Percentiles rank a stretch among this genome's conserved stretches.
These are phyloP conservation scores for Monosporascus sp. DNA, from an alignment of 2,329 filamentous ascomycete species.

Conservation along the genomic window DNA sequence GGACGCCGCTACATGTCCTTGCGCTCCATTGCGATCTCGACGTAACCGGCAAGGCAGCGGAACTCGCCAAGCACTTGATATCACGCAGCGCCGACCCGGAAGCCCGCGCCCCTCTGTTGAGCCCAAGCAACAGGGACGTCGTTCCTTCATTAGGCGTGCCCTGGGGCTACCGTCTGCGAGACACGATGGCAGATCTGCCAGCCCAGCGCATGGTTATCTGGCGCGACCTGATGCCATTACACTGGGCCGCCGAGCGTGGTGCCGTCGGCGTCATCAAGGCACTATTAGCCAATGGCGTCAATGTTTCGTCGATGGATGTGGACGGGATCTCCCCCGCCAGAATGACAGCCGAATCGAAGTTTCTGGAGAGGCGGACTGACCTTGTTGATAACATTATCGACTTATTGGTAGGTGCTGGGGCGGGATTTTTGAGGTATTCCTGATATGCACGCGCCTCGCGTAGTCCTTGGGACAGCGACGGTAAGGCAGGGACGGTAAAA, in stretches of 20 bases:
- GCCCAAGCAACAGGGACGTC: background rate
- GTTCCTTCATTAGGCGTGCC: too few species aligned
- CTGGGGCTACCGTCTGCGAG: too few species aligned
- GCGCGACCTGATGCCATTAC: background rate
- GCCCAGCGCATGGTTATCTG: too few species aligned
- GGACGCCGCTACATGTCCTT: background rate
- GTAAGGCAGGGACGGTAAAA: background rate
- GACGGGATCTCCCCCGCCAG: too few species aligned
- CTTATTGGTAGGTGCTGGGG: background rate
- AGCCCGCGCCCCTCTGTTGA: too few species aligned
- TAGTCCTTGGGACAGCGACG: background rate
- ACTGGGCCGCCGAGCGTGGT: slow-evolving; percentile 3
- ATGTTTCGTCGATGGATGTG: background rate
- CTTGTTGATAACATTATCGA: background rate
- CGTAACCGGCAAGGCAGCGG: background rate
- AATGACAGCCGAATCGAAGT: background rate
- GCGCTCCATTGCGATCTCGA: background rate
- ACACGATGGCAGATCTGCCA: too few species aligned
- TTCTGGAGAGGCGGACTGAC: background rate
- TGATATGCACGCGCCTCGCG: background rate
- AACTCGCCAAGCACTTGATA: too few species aligned
- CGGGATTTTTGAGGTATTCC: background rate
- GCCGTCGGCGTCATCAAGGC: slow-evolving; percentile 1
- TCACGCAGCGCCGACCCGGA: too few species aligned
- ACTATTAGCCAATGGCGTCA: background rate